Evolutionary conservation across 2,329 filamentous ascomycete species (phyloP).

Genomic region (Paracorniculantispora psalliotae): DNA sequence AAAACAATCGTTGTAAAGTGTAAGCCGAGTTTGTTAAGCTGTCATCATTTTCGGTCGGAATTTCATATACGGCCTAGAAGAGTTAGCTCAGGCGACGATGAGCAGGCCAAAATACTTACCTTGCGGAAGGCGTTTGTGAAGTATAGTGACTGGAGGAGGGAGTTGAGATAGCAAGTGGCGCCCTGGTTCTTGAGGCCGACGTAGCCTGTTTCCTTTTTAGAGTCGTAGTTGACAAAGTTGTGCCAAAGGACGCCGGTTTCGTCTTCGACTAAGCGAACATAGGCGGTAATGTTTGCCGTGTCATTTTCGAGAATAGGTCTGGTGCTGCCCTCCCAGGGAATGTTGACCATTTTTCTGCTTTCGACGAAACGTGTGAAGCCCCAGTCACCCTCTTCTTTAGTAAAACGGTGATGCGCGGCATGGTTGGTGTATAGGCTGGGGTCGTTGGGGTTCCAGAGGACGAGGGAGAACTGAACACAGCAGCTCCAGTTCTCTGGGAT

Average conservation of each 20-base stretch:
- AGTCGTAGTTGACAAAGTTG: constrained; percentile 91
- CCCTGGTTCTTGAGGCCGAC: constrained; percentile 96
- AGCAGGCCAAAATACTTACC: constrained; percentile 38
- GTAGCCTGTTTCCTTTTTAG: constrained; percentile 98
- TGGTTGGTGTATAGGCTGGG: constrained; percentile 79
- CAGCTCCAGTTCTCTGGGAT: constrained; percentile 93
- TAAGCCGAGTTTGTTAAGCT: constrained; percentile 85
- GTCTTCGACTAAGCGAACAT: constrained; percentile 76
- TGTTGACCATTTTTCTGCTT: constrained; percentile 75
- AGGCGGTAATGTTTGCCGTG: constrained; percentile 73
- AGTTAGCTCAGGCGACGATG: constrained; percentile 14
- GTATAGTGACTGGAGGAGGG: constrained; percentile 76
- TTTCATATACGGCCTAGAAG: constrained; percentile 83
- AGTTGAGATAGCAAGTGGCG: constrained; percentile 85
- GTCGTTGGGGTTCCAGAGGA: constrained; percentile 90
- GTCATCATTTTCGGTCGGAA: constrained; percentile 82
- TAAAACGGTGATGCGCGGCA: constrained; percentile 91
- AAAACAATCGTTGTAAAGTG: constrained; percentile 88
- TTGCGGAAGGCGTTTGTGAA: constrained; percentile 93
- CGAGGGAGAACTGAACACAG: constrained; percentile 91
- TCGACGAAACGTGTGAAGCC: constrained; percentile 97
- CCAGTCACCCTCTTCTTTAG: constrained; percentile 95
- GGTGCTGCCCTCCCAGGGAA: constrained; percentile 63
- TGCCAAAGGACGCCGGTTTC: constrained; percentile 88
- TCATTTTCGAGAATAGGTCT: constrained; percentile 76